These are phyloP conservation scores for Metarhizium rileyi DNA, from an alignment of 2,329 filamentous ascomycete species.

Conservation along the genomic window DNA sequence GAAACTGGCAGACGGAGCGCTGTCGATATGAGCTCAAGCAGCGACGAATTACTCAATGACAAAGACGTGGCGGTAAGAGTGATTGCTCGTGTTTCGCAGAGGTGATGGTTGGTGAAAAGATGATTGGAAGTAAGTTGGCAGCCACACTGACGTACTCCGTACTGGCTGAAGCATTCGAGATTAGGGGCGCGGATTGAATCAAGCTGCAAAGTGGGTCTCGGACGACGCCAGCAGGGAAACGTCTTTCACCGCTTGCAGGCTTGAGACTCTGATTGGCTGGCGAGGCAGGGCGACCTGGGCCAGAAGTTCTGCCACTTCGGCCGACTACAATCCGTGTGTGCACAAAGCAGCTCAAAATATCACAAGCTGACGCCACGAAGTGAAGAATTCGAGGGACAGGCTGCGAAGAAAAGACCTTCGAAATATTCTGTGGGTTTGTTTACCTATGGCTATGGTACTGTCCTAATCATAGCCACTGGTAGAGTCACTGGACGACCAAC, in stretches of 20 bases:
- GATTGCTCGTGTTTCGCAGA: slow-evolving; percentile 6
- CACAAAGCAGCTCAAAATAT: not conserved
- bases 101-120: slow-evolving; percentile 4
- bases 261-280: not conserved
- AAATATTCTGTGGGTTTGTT: not conserved
- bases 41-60: not conserved
- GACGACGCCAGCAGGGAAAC: not conserved
- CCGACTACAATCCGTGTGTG: too few relatives aligned
- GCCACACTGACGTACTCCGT: slow-evolving; percentile 8
- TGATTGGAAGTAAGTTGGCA: slow-evolving; percentile 1
- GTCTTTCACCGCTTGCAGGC: not conserved
- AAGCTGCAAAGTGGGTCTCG: not conserved
- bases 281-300: not conserved
- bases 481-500: not conserved
- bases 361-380: not conserved
- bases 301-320: not conserved
- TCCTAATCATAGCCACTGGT: not conserved
- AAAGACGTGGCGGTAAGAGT: not conserved
- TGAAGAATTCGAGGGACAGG: not conserved
- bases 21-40: slow-evolving; percentile 3
- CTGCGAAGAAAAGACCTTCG: not conserved
- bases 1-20: not conserved
- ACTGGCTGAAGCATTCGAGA: not conserved
- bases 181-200: not conserved
- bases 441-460: not conserved